phyloP scores from a whole-genome alignment of 2,329 filamentous ascomycete species.

The Lachnellula occidentalis region DNA sequence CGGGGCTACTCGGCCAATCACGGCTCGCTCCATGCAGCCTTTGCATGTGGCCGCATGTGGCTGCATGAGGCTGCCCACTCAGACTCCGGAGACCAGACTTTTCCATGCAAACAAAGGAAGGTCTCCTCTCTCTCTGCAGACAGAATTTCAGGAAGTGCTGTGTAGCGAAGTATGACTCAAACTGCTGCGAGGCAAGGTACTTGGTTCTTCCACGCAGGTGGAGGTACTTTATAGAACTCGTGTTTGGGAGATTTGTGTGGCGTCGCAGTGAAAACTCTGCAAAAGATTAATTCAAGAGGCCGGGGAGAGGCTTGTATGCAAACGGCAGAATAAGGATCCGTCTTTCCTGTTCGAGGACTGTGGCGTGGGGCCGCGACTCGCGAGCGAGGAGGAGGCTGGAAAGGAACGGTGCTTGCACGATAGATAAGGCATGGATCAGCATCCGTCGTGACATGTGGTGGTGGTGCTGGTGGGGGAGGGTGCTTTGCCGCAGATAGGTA shows the following conservation, averaged over 20 bases:
- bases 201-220: too few relatives aligned
- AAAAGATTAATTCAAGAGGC: conserved; percentile 14
- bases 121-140: background rate
- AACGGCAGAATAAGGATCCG: conserved; percentile 9
- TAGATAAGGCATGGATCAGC: background rate
- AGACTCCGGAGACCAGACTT: background rate
- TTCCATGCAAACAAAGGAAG: conserved; percentile 10
- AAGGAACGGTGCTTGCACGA: background rate
- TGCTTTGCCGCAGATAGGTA: background rate
- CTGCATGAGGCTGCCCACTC: background rate
- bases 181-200: background rate
- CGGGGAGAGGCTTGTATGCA: conserved; percentile 11
- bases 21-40: conserved; percentile 4
- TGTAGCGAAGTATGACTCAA: conserved; percentile 7
- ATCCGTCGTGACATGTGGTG: background rate
- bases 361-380: background rate
- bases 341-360: conserved; percentile 1
- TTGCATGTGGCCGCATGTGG: background rate
- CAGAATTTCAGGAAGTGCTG: too few relatives aligned
- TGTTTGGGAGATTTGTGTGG: conserved; percentile 3
- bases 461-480: background rate
- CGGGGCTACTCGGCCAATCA: conserved; percentile 8
- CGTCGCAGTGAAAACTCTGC: conserved; percentile 20
- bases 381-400: background rate
- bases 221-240: background rate